Conservation (phyloP, 2,329 filamentous ascomycete genomes). For the Anisogramma anomala region DNA sequence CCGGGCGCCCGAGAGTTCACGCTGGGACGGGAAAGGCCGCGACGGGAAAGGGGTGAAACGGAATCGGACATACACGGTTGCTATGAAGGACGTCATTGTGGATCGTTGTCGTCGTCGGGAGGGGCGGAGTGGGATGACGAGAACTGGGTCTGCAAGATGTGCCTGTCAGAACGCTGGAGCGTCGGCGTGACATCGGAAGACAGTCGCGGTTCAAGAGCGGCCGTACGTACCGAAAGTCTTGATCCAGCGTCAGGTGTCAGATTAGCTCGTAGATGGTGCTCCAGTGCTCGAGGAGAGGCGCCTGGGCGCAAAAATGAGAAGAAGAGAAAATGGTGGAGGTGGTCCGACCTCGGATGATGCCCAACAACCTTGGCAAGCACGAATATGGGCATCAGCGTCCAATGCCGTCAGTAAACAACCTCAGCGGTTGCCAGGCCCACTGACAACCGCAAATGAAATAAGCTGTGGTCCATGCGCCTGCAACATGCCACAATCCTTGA, state of each 20-base stretch:
- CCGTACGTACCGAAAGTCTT: constrained; percentile 8
- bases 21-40: constrained; percentile 22
- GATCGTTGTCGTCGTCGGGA: not conserved
- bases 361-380: too few relatives aligned
- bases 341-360: too few relatives aligned
- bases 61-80: constrained; percentile 61
- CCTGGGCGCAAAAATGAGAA: too few relatives aligned
- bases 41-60: constrained; percentile 22
- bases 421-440: constrained; percentile 4
- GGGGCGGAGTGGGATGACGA: not conserved
- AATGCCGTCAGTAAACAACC: not conserved
- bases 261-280: not conserved
- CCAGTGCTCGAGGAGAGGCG: not conserved
- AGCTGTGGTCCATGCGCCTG: constrained; percentile 10
- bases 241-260: not conserved
- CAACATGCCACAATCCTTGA: too few relatives aligned
- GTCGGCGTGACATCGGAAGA: not conserved
- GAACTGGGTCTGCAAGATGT: not conserved
- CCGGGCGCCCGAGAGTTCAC: not conserved
- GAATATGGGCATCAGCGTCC: too few relatives aligned
- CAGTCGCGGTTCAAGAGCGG: not conserved
- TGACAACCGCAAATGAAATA: not conserved
- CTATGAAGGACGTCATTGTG: constrained; percentile 67
- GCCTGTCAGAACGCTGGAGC: not conserved
- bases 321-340: too few relatives aligned